These are phyloP conservation scores for Gryganskiella cystojenkinii DNA, from an alignment of 192 early-diverging fungal species.

Conservation along the genomic window DNA sequence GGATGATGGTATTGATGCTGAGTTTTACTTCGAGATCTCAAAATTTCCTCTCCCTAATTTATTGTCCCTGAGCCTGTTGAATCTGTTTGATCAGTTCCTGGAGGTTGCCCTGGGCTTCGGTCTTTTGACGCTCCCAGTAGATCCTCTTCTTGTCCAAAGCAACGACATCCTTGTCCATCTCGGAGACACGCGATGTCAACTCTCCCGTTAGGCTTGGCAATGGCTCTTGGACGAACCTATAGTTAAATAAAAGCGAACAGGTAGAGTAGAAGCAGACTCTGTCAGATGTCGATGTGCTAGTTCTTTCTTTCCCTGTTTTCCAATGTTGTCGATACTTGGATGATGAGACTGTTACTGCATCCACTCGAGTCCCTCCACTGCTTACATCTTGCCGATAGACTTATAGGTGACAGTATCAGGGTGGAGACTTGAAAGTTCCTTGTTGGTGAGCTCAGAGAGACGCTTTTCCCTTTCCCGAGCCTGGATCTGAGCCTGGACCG, in stretches of 20 bases:
- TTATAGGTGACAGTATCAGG: slow-evolving; percentile 70
- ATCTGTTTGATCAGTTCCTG: slow-evolving; percentile 53
- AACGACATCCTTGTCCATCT: slow-evolving; percentile 59
- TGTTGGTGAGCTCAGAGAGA: slow-evolving; percentile 73
- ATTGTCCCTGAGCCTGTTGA: slow-evolving; percentile 25
- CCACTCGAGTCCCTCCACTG: too few species aligned
- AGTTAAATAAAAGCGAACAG: not conserved
- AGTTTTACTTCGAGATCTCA: not conserved
- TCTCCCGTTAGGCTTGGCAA: slow-evolving; percentile 55
- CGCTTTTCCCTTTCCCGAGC: slow-evolving; percentile 73
- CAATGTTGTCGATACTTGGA: too few species aligned
- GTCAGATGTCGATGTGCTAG: not conserved
- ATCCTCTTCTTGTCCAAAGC: slow-evolving; percentile 63
- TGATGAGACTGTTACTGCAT: too few species aligned
- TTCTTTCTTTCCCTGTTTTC: not conserved
- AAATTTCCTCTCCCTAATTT: not conserved
- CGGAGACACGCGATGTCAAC: slow-evolving; percentile 47
- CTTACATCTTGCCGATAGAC: slow-evolving; percentile 80
- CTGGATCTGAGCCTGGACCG: slow-evolving; percentile 70
- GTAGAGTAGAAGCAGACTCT: not conserved
- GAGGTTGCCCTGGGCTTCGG: slow-evolving; percentile 56
- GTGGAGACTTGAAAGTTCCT: slow-evolving; percentile 68
- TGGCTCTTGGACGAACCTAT: slow-evolving; percentile 69
- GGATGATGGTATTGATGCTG: not conserved
- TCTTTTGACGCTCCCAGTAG: slow-evolving; percentile 70